Conservation (phyloP, 2,329 filamentous ascomycete species). For the Venturiaceae sp. region DNA sequence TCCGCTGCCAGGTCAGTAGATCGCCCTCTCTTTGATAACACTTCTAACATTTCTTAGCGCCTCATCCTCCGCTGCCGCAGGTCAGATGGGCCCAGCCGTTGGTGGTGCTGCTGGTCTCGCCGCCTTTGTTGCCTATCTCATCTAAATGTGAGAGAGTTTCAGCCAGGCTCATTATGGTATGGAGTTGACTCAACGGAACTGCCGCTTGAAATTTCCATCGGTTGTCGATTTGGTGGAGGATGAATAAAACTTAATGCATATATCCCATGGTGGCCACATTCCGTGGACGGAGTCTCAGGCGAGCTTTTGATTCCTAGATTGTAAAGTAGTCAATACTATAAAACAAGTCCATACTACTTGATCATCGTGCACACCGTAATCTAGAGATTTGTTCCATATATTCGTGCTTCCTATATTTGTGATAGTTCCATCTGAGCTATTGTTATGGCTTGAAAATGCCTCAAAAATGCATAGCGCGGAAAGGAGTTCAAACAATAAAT, state of each 20-base stretch:
- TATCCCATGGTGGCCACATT: background rate
- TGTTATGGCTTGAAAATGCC: no score
- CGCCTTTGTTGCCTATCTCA: background rate
- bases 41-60: background rate
- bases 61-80: background rate
- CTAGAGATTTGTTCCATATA: no score
- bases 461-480: no score
- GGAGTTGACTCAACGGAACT: no score
- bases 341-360: no score
- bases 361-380: no score
- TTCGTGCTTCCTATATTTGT: no score
- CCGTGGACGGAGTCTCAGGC: background rate
- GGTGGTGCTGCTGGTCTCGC: constrained; percentile 1
- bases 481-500: no score
- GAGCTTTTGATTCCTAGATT: background rate
- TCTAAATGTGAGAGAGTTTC: background rate
- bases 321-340: background rate
- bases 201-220: no score
- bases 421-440: no score
- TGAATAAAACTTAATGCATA: background rate
- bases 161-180: no score
- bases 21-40: background rate
- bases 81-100: background rate
- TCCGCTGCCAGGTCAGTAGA: background rate
- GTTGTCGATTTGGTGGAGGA: no score